Percentiles rank a stretch among this genome's conserved stretches.
phyloP scores from a whole-genome alignment of 495 filamentous ascomycete genomes.

The Zalerion maritima region DNA sequence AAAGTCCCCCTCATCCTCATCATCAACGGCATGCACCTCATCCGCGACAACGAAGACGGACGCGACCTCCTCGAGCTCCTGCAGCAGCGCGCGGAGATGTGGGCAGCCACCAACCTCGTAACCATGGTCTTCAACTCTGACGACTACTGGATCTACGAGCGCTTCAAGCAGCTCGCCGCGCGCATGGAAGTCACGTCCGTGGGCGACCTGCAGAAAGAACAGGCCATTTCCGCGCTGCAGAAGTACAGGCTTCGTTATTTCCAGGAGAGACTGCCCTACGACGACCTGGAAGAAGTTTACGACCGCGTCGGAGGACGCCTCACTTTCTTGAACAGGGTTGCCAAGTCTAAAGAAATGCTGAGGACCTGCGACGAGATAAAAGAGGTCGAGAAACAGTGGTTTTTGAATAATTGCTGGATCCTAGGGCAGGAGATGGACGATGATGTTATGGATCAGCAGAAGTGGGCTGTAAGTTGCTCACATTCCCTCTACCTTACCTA shows the following conservation, averaged over 20 bases:
- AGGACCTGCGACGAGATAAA: conserved; percentile 66
- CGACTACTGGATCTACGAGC: conserved; percentile 96
- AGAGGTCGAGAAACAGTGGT: conserved; percentile 77
- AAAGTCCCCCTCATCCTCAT: conserved; percentile 65
- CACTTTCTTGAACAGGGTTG: conserved; percentile 73
- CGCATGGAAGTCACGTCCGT: conserved; percentile 84
- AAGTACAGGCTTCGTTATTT: conserved; percentile 63
- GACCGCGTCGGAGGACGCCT: conserved; percentile 73
- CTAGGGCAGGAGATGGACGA: conserved; percentile 90
- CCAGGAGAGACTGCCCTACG: conserved; percentile 34
- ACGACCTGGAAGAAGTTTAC: conserved; percentile 62
- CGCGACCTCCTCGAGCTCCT: conserved; percentile 84
- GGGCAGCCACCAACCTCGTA: conserved; percentile 79
- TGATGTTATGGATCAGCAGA: conserved; percentile 98
- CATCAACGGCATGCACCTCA: conserved; percentile 79
- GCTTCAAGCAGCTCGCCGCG: conserved; percentile 76
- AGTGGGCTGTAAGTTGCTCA: conserved; percentile 55
- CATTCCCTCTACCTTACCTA: neutral
- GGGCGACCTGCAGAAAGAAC: conserved; percentile 58
- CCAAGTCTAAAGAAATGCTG: conserved; percentile 64
- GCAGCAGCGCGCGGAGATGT: conserved; percentile 88
- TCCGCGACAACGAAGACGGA: conserved; percentile 82
- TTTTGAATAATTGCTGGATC: conserved; percentile 90
- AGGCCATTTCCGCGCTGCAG: conserved; percentile 59
- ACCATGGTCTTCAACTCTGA: conserved; percentile 89